These are phyloP conservation scores for Pulveroboletus sp. DNA, from an alignment of 768 basidiomycete species.

Conservation along the genomic window DNA sequence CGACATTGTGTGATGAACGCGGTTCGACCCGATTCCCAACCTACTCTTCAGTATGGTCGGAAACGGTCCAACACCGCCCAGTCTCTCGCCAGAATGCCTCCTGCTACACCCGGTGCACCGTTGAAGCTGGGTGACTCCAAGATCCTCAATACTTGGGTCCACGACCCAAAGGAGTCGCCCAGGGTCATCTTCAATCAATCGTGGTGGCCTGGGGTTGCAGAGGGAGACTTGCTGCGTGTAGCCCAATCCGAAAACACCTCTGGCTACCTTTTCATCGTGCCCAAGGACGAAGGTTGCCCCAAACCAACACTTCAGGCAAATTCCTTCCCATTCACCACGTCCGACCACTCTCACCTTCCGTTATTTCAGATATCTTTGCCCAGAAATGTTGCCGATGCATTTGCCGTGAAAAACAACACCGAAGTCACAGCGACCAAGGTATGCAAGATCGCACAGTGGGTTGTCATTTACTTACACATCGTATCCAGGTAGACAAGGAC, in stretches of 20 bases:
- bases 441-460: not conserved
- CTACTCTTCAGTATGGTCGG: constrained; percentile 47
- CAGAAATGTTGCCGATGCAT: constrained; percentile 67
- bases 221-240: constrained; percentile 72
- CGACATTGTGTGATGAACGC: constrained; percentile 45
- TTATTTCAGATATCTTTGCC: constrained; percentile 67
- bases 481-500: constrained; percentile 60
- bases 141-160: constrained; percentile 70
- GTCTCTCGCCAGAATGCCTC: constrained; percentile 53
- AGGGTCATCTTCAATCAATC: constrained; percentile 68
- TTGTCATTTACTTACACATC: constrained; percentile 12
- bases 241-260: constrained; percentile 39
- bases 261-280: constrained; percentile 64
- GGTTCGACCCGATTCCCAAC: constrained; percentile 64
- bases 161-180: constrained; percentile 60
- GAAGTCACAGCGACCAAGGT: constrained; percentile 76
- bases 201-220: constrained; percentile 74
- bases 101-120: constrained; percentile 30
- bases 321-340: not conserved
- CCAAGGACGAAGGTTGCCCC: constrained; percentile 56
- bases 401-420: constrained; percentile 65
- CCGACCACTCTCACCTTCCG: not conserved
- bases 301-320: constrained; percentile 67
- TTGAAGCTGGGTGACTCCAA: constrained; percentile 63
- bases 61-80: constrained; percentile 76